These are phyloP conservation scores for Sporisorium iseilematis-ciliati DNA, from an alignment of 1,284 basidiomycete species.

Conservation along the genomic window DNA sequence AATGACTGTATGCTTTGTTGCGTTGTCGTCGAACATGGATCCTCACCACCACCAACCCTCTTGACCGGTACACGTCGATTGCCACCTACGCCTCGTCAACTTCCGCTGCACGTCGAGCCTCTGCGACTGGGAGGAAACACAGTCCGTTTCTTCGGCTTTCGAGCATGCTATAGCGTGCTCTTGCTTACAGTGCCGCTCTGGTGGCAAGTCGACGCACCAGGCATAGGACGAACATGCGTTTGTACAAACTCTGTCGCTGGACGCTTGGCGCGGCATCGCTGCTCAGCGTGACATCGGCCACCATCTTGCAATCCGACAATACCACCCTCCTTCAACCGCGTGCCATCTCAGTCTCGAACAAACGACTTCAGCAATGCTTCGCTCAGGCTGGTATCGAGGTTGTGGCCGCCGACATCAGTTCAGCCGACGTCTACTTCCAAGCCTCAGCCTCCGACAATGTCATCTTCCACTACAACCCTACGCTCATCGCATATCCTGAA, in stretches of 20 bases:
- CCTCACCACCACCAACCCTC: no score
- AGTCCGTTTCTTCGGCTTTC: no score
- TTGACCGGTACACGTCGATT: no score
- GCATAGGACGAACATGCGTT: neutral
- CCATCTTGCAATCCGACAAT: neutral
- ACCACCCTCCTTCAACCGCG: constrained; percentile 9
- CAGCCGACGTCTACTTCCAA: constrained; percentile 36
- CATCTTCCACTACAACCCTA: constrained; percentile 66
- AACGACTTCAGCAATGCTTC: constrained; percentile 21
- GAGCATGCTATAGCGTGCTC: no score
- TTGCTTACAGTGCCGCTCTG: no score
- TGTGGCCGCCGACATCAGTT: constrained; percentile 34
- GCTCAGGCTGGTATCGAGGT: constrained; percentile 26
- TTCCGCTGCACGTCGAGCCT: no score
- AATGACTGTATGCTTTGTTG: neutral
- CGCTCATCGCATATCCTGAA: constrained; percentile 63
- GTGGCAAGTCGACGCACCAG: neutral
- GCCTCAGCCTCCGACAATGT: constrained; percentile 68
- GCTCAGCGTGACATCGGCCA: neutral
- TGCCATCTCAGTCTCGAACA: neutral
- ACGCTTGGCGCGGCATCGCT: neutral
- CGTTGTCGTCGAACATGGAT: neutral
- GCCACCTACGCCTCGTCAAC: no score
- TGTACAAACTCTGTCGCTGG: neutral
- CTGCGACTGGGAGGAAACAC: no score